These are phyloP conservation scores for Nemania abortiva DNA, from an alignment of 2,329 filamentous ascomycete species.

Conservation along the genomic window DNA sequence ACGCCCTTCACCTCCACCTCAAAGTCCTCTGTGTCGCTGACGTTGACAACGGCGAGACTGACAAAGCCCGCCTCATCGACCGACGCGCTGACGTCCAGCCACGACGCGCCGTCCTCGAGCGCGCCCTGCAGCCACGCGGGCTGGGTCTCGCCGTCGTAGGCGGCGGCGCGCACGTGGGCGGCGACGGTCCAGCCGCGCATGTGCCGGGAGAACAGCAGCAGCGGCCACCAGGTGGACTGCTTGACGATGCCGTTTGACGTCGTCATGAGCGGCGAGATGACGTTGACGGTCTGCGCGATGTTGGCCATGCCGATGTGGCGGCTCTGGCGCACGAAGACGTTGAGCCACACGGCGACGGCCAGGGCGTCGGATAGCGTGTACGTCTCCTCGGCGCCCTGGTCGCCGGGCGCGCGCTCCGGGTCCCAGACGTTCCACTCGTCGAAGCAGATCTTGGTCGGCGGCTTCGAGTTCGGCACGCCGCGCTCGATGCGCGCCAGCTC, in stretches of 20 bases:
- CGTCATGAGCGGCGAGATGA: constrained; percentile 83
- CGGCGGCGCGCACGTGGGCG: constrained; percentile 71
- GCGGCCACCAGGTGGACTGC: constrained; percentile 82
- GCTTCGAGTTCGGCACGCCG: constrained; percentile 68
- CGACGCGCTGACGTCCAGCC: constrained; percentile 75
- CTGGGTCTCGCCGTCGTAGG: constrained; percentile 75
- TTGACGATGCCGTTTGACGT: constrained; percentile 71
- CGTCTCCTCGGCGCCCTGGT: constrained; percentile 77
- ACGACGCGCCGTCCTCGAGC: constrained; percentile 70
- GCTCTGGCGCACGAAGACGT: constrained; percentile 77
- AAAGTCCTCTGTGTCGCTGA: constrained; percentile 71
- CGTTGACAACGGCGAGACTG: constrained; percentile 79
- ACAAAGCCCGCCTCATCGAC: constrained; percentile 69
- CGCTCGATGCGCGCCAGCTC: constrained; percentile 81
- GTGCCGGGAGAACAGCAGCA: constrained; percentile 75
- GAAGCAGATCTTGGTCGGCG: constrained; percentile 79
- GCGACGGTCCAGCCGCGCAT: constrained; percentile 80
- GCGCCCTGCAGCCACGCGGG: constrained; percentile 74
- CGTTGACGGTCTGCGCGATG: constrained; percentile 82
- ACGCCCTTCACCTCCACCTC: constrained; percentile 71
- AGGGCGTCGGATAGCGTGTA: constrained; percentile 82
- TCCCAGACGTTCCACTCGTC: constrained; percentile 92
- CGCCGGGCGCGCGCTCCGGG: constrained; percentile 76
- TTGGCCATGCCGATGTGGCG: constrained; percentile 77
- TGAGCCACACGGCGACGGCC: constrained; percentile 80